phyloP scores from a whole-genome alignment of 352 stramenopile genomes.

The Globisporangium abappressorium region DNA sequence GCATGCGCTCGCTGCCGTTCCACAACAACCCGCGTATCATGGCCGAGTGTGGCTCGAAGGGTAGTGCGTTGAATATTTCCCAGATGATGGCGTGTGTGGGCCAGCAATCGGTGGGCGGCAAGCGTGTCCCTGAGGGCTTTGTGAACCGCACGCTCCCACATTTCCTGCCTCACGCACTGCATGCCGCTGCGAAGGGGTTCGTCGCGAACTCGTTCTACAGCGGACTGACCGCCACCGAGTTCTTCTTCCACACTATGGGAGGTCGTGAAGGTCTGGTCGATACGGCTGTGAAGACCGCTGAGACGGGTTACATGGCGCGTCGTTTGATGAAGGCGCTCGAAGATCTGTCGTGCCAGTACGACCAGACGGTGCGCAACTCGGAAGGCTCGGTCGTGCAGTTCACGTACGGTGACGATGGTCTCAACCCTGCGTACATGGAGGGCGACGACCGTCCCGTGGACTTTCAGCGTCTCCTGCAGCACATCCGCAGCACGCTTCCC shows the following conservation, averaged over 20 bases:
- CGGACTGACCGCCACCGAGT: constrained; percentile 98
- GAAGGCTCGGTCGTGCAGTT: constrained; percentile 97
- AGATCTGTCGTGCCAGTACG: constrained; percentile 96
- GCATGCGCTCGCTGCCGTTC: constrained; percentile 97
- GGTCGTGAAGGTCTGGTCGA: constrained; percentile 99
- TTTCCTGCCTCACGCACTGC: constrained; percentile 93
- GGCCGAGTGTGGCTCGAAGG: constrained; percentile 99
- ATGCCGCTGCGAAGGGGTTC: constrained; percentile 98
- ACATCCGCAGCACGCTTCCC: constrained; percentile 84
- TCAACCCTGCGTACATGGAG: constrained; percentile 98
- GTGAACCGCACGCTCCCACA: constrained; percentile 98
- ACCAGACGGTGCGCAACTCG: constrained; percentile 88
- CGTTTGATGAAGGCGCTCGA: constrained; percentile 98
- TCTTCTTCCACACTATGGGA: constrained; percentile 99
- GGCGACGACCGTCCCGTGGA: constrained; percentile 94
- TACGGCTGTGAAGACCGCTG: constrained; percentile 99
- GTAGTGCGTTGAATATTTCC: constrained; percentile 99
- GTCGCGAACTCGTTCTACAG: constrained; percentile 99
- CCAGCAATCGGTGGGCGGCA: constrained; percentile 98
- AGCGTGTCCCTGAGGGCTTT: constrained; percentile 98
- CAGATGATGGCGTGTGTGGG: constrained; percentile 99
- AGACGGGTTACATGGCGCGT: constrained; percentile 99
- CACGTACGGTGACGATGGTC: constrained; percentile 98
- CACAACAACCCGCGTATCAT: constrained; percentile 98
- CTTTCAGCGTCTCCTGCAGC: constrained; percentile 91